phyloP scores from a whole-genome alignment of 2,329 filamentous ascomycete species.

The Scedosporium dehoogii region DNA sequence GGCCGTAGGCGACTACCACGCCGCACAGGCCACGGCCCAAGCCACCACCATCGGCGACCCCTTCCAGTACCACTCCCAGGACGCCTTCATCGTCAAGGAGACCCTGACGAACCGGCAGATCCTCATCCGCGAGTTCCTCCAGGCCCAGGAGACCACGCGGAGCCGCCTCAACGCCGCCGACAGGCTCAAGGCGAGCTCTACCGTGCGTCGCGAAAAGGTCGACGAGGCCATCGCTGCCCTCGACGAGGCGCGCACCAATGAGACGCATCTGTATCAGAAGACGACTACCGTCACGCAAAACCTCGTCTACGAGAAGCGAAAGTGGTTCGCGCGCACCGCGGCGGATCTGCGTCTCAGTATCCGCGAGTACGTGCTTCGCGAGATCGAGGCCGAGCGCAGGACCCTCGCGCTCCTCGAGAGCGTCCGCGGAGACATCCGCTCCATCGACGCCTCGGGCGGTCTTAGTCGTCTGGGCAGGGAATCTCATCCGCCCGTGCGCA shows the following conservation, averaged over 20 bases:
- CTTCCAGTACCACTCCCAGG: constrained; percentile 86
- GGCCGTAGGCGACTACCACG: constrained; percentile 88
- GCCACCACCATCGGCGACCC: constrained; percentile 91
- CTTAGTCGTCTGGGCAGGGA: constrained; percentile 85
- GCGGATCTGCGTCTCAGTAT: constrained; percentile 76
- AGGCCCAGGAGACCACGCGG: constrained; percentile 78
- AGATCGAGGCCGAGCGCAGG: constrained; percentile 91
- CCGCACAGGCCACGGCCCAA: constrained; percentile 91
- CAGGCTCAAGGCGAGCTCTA: constrained; percentile 75
- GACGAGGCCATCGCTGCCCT: constrained; percentile 91
- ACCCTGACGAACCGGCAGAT: constrained; percentile 97
- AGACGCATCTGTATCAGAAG: constrained; percentile 74
- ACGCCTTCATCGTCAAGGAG: constrained; percentile 97
- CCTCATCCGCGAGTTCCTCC: constrained; percentile 80
- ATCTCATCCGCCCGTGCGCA: constrained; percentile 64
- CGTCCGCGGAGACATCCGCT: constrained; percentile 83
- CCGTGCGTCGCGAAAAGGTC: constrained; percentile 86
- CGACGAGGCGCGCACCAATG: constrained; percentile 76
- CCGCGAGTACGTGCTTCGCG: constrained; percentile 83
- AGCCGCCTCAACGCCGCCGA: constrained; percentile 80
- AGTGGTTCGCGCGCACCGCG: constrained; percentile 82
- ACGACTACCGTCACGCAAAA: constrained; percentile 84
- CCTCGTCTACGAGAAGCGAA: constrained; percentile 75
- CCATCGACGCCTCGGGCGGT: constrained; percentile 84
- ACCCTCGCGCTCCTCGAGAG: constrained; percentile 88